Evolutionary conservation across 106 monocot genomes (phyloP).

Genomic region (Dendrobium catenatum): DNA sequence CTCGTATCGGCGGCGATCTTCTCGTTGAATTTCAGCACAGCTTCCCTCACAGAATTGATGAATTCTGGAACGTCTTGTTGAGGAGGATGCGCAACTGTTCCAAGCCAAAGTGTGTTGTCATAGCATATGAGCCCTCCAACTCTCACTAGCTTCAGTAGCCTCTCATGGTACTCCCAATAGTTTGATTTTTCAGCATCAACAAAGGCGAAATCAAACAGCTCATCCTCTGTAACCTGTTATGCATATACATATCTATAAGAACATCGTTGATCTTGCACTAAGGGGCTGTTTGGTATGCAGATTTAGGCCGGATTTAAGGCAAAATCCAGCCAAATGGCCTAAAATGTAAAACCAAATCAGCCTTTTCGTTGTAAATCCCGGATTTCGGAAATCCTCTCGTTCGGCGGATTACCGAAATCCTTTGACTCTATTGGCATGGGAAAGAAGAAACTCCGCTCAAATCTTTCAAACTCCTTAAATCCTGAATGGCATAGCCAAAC

Average conservation of each 20-base stretch:
- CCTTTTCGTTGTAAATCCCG: no score
- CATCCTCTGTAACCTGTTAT: constrained; percentile 18
- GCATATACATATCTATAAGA: background rate
- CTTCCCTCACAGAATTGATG: background rate
- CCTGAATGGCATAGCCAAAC: no score
- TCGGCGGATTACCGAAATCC: no score
- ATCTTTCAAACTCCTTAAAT: no score
- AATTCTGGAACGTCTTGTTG: background rate
- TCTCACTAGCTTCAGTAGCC: constrained; percentile 40
- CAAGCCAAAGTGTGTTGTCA: constrained; percentile 65
- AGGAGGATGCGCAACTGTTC: constrained; percentile 26
- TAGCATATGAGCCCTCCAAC: constrained; percentile 50
- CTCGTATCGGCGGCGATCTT: constrained; percentile 14
- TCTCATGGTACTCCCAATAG: constrained; percentile 48
- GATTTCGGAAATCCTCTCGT: no score
- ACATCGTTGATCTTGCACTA: no score
- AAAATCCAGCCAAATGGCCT: no score
- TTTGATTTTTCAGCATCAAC: constrained; percentile 44
- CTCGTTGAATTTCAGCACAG: constrained; percentile 17
- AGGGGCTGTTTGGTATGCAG: no score
- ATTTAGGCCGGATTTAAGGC: no score
- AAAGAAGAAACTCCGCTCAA: no score
- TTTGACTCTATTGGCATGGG: no score
- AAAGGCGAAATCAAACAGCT: constrained; percentile 37
- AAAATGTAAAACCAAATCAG: no score